phyloP scores from a whole-genome alignment of 2,329 filamentous ascomycete genomes.

The Aureobasidium sp. region DNA sequence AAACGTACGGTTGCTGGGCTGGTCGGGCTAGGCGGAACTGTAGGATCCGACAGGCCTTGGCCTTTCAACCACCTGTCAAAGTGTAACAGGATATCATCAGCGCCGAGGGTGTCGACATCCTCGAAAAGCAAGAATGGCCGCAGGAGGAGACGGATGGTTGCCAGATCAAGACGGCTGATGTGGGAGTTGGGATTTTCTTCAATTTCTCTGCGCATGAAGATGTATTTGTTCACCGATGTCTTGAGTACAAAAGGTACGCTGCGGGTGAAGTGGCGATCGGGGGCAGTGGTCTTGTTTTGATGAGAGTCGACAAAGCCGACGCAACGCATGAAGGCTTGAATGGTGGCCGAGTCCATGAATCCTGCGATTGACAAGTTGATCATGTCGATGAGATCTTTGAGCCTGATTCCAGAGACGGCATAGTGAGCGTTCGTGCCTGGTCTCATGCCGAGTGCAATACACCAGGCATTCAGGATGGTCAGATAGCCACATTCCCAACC shows the following conservation, averaged over 20 bases:
- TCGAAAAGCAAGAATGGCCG: background rate
- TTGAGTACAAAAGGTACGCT: background rate
- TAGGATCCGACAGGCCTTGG: background rate
- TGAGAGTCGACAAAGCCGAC: background rate
- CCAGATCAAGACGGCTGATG: background rate
- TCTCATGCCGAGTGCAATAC: background rate
- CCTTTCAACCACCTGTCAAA: background rate
- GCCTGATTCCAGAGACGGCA: background rate
- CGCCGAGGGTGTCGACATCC: background rate
- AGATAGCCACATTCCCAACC: background rate
- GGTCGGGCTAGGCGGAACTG: background rate
- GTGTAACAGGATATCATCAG: background rate
- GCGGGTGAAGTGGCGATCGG: slow-evolving; percentile 2
- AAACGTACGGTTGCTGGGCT: background rate
- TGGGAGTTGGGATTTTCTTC: background rate
- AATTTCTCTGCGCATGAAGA: background rate
- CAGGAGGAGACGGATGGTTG: background rate
- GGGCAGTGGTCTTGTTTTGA: background rate
- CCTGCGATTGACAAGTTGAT: slow-evolving; percentile 2
- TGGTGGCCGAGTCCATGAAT: slow-evolving; percentile 9
- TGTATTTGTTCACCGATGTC: background rate
- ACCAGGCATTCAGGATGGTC: slow-evolving; percentile 7
- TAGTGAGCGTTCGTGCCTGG: background rate
- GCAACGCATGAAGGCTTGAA: background rate
- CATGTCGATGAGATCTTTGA: background rate